phyloP scores from a whole-genome alignment of 2,329 filamentous ascomycete species.

The Fusarium liriodendri region DNA sequence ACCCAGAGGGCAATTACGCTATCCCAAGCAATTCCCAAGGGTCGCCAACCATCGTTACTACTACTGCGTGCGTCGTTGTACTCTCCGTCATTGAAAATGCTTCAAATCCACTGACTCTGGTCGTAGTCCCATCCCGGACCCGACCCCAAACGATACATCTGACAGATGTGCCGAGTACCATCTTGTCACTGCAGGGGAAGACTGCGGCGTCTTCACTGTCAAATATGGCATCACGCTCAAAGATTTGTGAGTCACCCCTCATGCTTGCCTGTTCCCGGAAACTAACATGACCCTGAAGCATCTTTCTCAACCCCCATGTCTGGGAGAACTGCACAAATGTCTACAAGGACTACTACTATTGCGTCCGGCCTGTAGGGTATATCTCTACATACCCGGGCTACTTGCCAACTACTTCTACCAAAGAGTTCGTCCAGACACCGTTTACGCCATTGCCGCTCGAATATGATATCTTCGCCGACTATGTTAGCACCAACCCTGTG shows the following conservation, averaged over 20 bases:
- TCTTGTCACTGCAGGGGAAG: neutral
- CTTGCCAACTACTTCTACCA: neutral
- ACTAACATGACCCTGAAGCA: neutral
- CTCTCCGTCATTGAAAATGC: neutral
- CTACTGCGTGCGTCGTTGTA: neutral
- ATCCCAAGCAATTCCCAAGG: neutral
- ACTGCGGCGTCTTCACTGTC: slow-evolving; percentile 3
- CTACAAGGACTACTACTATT: slow-evolving; percentile 15
- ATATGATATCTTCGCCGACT: neutral
- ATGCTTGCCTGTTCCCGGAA: neutral
- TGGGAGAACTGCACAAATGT: slow-evolving; percentile 21
- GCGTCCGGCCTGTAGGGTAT: slow-evolving; percentile 9
- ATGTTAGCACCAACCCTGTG: neutral
- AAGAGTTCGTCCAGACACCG: neutral
- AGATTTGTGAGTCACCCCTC: neutral
- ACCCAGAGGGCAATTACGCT: neutral
- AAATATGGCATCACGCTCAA: slow-evolving; percentile 7
- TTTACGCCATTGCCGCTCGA: neutral
- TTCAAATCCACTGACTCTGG: neutral
- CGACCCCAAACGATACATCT: slow-evolving; percentile 1
- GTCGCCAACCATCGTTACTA: neutral
- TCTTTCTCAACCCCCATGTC: neutral
- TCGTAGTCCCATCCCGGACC: neutral
- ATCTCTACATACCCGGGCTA: neutral
- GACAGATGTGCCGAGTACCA: slow-evolving; percentile 11